A percentile compares a stretch with the other conserved stretches of the same genome.
phyloP scores from a whole-genome alignment of 163 green algal genomes.

The Chlorella variabilis region DNA sequence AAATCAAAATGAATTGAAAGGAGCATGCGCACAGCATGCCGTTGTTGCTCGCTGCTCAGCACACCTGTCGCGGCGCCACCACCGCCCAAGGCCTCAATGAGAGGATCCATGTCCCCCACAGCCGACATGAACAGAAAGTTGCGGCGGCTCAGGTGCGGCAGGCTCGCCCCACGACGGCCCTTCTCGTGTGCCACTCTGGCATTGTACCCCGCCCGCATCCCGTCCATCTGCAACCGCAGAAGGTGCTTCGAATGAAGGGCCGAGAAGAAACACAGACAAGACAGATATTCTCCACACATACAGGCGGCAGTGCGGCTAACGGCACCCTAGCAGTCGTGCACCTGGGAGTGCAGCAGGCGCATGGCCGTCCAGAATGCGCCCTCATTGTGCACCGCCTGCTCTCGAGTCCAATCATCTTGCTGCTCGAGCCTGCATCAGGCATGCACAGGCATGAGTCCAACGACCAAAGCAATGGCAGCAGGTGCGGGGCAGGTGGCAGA shows the following conservation, averaged over 20 bases:
- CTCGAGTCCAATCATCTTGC: conserved; percentile 43
- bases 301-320: too few species aligned
- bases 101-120: conserved; percentile 1
- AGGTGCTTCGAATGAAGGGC: background rate
- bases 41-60: too few species aligned
- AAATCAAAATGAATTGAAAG: too few species aligned
- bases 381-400: background rate
- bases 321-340: conserved; percentile 10
- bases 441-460: background rate
- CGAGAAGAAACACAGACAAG: too few species aligned
- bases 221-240: conserved; percentile 17
- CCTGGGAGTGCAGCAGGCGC: conserved; percentile 36
- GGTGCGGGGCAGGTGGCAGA: background rate
- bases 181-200: background rate
- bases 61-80: background rate
- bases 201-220: conserved; percentile 28
- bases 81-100: background rate
- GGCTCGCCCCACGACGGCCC: too few species aligned
- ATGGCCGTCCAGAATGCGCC: conserved; percentile 28
- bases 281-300: too few species aligned
- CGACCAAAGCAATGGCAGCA: background rate
- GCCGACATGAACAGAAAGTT: conserved; percentile 32
- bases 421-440: conserved; percentile 35
- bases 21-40: too few species aligned
- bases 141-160: conserved; percentile 1